These are phyloP conservation scores for Madurella fahalii DNA, from an alignment of 2,329 filamentous ascomycete genomes.

Conservation along the genomic window DNA sequence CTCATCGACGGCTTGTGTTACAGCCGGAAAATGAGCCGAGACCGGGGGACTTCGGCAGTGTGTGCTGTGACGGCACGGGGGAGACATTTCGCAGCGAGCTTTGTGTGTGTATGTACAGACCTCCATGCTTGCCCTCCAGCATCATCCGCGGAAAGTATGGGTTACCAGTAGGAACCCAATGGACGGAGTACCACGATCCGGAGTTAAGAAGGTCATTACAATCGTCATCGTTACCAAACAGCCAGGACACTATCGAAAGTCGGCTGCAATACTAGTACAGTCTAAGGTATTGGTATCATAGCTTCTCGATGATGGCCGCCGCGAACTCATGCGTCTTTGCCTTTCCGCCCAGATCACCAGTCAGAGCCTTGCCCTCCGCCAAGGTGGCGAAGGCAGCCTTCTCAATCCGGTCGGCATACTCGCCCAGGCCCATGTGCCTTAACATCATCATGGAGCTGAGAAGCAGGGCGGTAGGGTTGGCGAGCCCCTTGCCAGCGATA, in stretches of 20 bases:
- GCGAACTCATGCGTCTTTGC: slow-evolving; percentile 95
- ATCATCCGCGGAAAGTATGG: not conserved
- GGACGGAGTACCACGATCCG: not conserved
- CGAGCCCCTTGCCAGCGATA: slow-evolving; percentile 91
- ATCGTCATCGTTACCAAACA: slow-evolving; percentile 16
- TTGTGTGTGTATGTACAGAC: not conserved
- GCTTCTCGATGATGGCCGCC: slow-evolving; percentile 74
- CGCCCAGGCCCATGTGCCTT: slow-evolving; percentile 89
- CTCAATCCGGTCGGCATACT: slow-evolving; percentile 85
- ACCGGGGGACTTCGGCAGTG: not conserved
- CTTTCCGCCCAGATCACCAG: slow-evolving; percentile 93
- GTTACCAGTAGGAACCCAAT: not conserved
- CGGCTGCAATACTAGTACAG: slow-evolving; percentile 19
- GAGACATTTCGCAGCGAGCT: not conserved
- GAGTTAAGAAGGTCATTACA: slow-evolving; percentile 7
- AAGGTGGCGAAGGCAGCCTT: slow-evolving; percentile 92
- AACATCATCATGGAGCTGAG: slow-evolving; percentile 99
- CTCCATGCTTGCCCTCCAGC: not conserved
- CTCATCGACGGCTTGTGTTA: not conserved
- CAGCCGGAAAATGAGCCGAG: not conserved
- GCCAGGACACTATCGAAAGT: slow-evolving; percentile 16
- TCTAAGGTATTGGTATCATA: slow-evolving; percentile 36
- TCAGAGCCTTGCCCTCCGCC: slow-evolving; percentile 92
- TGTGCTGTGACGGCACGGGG: not conserved
- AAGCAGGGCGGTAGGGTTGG: slow-evolving; percentile 94